A percentile compares a stretch with the other conserved stretches of the same genome.
phyloP scores from a whole-genome alignment of 805 yeast species.

The Spathaspora boniae region DNA sequence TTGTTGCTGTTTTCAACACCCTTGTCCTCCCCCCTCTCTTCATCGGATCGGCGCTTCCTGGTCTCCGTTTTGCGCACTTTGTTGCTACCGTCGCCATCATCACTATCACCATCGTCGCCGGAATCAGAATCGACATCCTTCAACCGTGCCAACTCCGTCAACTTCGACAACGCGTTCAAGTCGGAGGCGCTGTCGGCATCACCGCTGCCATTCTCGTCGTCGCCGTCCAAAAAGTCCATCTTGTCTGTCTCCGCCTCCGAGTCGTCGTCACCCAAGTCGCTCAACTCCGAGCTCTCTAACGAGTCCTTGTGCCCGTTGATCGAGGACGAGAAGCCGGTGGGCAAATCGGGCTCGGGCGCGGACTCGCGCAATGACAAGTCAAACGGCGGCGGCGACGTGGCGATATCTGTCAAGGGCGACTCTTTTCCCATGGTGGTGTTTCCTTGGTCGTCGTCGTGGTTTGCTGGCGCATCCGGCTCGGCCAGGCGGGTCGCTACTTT shows the following conservation, averaged over 20 bases:
- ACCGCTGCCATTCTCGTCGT: constrained; percentile 17
- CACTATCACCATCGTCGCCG: constrained; percentile 17
- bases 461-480: too few relatives aligned
- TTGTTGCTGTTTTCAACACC: constrained; percentile 2
- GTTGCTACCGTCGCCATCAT: constrained; percentile 11
- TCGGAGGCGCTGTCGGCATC: constrained; percentile 26
- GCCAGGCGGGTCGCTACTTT: too few relatives aligned
- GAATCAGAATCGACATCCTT: constrained; percentile 36
- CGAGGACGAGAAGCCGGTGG: too few relatives aligned
- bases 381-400: constrained; percentile 38
- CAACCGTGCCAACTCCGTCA: constrained; percentile 40
- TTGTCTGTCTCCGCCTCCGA: constrained; percentile 93
- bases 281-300: constrained; percentile 41
- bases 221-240: constrained; percentile 55
- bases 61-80: constrained; percentile 17
- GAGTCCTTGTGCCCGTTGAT: constrained; percentile 15
- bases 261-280: constrained; percentile 56
- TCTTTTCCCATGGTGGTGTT: constrained; percentile 22
- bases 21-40: constrained; percentile 1
- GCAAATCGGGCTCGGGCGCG: neutral
- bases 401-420: constrained; percentile 39
- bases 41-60: constrained; percentile 5
- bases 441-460: constrained; percentile 5
- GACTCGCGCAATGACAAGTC: constrained; percentile 18
- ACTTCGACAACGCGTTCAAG: constrained; percentile 36